phyloP scores from a whole-genome alignment of 1,139 yeast species.

The Diutina catenulata region DNA sequence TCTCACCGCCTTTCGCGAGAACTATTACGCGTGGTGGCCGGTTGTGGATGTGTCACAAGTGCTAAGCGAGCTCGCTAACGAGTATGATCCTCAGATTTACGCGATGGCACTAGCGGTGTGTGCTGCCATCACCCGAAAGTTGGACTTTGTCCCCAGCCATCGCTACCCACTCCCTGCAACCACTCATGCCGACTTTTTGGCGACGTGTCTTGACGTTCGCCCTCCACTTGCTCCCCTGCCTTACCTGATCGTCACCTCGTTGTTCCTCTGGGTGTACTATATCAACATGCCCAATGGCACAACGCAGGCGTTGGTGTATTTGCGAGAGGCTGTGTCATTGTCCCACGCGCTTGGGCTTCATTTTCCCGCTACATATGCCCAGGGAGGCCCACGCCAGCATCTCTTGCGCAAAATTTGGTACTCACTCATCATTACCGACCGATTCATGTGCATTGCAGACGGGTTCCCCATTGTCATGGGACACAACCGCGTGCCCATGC shows the following conservation, averaged over 20 bases:
- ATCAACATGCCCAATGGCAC: slow-evolving; percentile 20
- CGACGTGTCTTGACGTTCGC: no score
- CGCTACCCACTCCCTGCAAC: neutral
- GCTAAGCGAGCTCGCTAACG: neutral
- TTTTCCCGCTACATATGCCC: slow-evolving; percentile 17
- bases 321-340: slow-evolving; percentile 28
- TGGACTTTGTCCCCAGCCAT: neutral
- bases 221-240: no score
- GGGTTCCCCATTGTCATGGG: slow-evolving; percentile 9
- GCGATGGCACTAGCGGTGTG: neutral
- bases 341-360: slow-evolving; percentile 28
- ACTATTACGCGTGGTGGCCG: slow-evolving; percentile 5
- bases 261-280: slow-evolving; percentile 27
- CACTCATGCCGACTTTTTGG: no score
- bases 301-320: slow-evolving; percentile 19
- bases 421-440: slow-evolving; percentile 25
- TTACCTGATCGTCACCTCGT: slow-evolving; percentile 13
- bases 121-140: neutral
- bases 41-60: neutral
- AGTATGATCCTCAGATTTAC: neutral
- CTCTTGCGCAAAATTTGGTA: slow-evolving; percentile 25
- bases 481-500: neutral
- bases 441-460: slow-evolving; percentile 29
- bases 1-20: neutral
- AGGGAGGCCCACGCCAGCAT: slow-evolving; percentile 23